Base-by-base conservation (phyloP, 2,329 filamentous ascomycete genomes). In the Penicillium hordei region DNA sequence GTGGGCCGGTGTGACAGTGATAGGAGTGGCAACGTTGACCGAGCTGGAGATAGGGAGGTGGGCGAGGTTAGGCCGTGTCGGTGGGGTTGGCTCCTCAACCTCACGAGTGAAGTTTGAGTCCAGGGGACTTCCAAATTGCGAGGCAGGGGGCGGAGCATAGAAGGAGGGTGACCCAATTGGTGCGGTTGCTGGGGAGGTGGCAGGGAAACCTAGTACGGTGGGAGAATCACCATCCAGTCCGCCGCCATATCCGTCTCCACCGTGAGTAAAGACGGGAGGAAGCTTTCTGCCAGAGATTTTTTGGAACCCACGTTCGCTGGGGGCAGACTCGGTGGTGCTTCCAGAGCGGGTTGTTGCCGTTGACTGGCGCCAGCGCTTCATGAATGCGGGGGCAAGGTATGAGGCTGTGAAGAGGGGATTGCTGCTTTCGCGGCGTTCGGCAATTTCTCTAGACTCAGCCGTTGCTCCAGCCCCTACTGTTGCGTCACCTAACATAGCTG, bases 201-300 rank as follows among this genome's bases (percentile, higher is more conserved):
- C 68, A 58, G 55, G 64, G 3, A 68, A 63, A 1, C 60, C 69
- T 15, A 68, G 66, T 4, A 62, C 52, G 13, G 68, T 71, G 13
- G 73, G 73, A 10, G 71, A 73, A 23, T 68, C 67, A 21, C 66
- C 70, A 45, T 68, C 70, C 6, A 71, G 52, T 10, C 68, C 67
- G 21, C 75, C 74, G 29, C 77, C 77, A 61, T 76, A 80, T 1
- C 77, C 78, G 60, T 81, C 78, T 29, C 78, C 78, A 12, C 78
- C 78, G 25, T 76, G 75, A 19, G 72, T 72, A n/a, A 80, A 68
- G 3, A 79, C 78, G 3, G 79, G 76, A 15, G 74, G 71, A 19
- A 81, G 75, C 56, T 81, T 81, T 29, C 79, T 71, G 12, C 79
- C 79, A 8, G 78, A 77, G 25, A 81, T 74, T 61, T 79, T 80